These are phyloP conservation scores for Wallacemonas sp. DNA, from an alignment of 208 protist species.

Conservation along the genomic window DNA sequence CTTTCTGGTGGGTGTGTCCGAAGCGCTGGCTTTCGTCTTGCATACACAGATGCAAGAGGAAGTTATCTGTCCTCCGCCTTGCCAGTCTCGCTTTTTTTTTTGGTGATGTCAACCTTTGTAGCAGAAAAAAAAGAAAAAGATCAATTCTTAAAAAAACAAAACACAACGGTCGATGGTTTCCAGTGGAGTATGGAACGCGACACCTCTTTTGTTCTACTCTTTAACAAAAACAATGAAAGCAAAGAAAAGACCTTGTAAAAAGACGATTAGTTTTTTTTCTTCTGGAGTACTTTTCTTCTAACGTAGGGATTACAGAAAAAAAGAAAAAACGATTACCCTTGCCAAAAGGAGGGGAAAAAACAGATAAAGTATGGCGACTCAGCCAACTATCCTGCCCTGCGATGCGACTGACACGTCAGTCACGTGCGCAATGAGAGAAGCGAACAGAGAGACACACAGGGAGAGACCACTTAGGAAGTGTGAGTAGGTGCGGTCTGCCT, in stretches of 20 bases:
- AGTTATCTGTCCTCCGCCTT: not conserved
- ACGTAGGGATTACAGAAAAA: constrained; percentile 13
- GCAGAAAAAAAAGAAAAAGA: not conserved
- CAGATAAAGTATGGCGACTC: not conserved
- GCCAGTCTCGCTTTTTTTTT: not conserved
- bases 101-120: constrained; percentile 37
- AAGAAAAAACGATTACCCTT: constrained; percentile 8
- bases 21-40: too few species aligned
- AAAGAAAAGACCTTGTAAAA: constrained; percentile 1
- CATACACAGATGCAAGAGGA: too few species aligned
- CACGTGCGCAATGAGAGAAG: not conserved
- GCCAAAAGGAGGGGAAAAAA: not conserved
- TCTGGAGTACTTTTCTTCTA: constrained; percentile 6
- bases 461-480: too few species aligned
- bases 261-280: constrained; percentile 1
- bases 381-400: not conserved
- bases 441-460: too few species aligned
- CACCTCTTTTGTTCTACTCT: not conserved
- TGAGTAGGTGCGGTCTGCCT: too few species aligned
- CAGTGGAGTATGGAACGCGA: too few species aligned
- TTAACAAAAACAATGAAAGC: not conserved
- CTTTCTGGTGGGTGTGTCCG: too few species aligned
- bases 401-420: not conserved
- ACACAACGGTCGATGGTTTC: too few species aligned
- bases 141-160: too few species aligned